Evolutionary conservation across 129 eudicot genomes (phyloP), one percentile per base, ranked within the genome.

Genomic region (Pseudognaphalium luteoalbum): DNA sequence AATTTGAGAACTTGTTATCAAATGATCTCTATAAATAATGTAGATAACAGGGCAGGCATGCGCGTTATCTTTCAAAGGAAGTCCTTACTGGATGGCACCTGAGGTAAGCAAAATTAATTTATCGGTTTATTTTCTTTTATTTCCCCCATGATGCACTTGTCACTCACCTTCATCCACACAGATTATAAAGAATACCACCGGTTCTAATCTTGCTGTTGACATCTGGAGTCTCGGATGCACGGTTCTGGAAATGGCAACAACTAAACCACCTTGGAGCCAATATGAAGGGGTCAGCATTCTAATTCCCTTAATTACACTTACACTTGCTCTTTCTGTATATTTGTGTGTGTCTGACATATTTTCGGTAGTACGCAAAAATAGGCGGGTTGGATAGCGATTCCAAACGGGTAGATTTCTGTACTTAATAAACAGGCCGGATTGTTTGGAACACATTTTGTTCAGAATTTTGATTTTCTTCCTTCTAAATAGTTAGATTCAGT

Each of bases 31-130:
- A 64, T 50, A 16, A 74, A 68, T 68, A 72, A 74, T 74, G 80
- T 86, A 93, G 98, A 85, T 90, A 47, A 74, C 90, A 19, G 98
- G 97, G 61, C 93, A 85, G 80, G 77, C 96, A 5, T 88, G 97
- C 79, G 90, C 97, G 14, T 72, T 90, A 73, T 93, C 98, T 44
- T 86, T 87, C 60, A 93, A 90, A 85, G 98, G 97, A 78, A 93
- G 98, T 79, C 98, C 98, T 70, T 93, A 93, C 73, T 93, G 98
- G 98, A 93, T 93, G 98, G 97, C 98, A 70, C 97, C 98, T 61
- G 98, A 93, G 98, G 98, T 92, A 29, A 29, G 88, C 30, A 32
- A 64, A 54, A 39, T 33, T 63, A 2, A 32, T 59, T 81, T 20
- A 41, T 29, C 28, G 34, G 34, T 32, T 32, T 32, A 32, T 32